These are phyloP conservation scores for Eugenia klotzschiana DNA, from an alignment of 441 rosid species.

Conservation along the genomic window DNA sequence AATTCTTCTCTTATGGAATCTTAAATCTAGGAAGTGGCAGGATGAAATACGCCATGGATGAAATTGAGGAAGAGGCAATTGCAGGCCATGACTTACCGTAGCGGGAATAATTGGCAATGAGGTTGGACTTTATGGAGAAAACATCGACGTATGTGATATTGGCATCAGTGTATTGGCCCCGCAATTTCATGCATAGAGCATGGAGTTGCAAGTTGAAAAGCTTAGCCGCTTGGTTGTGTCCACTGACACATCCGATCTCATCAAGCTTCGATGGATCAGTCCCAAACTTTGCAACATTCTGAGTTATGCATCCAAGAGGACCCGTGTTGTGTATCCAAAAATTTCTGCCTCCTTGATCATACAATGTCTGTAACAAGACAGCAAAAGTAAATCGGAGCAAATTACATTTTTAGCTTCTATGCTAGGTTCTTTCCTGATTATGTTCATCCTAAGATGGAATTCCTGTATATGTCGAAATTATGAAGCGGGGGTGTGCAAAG, in stretches of 20 bases:
- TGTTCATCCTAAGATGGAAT: background rate
- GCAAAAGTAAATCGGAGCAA: background rate
- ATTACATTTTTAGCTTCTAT: background rate
- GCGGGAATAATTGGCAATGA: conserved; percentile 56
- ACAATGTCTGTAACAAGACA: conserved; percentile 28
- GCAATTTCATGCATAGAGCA: conserved; percentile 51
- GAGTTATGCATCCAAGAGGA: conserved; percentile 85
- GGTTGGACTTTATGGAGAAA: conserved; percentile 55
- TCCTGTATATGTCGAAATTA: background rate
- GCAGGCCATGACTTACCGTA: conserved; percentile 30
- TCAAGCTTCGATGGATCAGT: conserved; percentile 73
- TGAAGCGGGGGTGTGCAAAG: background rate
- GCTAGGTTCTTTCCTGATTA: background rate
- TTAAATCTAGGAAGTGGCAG: background rate
- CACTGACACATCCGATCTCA: conserved; percentile 59
- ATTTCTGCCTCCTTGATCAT: conserved; percentile 71
- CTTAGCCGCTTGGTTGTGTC: conserved; percentile 76
- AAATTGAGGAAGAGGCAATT: background rate
- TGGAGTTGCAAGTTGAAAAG: conserved; percentile 79
- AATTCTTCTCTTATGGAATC: background rate
- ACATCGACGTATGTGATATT: conserved; percentile 66
- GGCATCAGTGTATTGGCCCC: conserved; percentile 43
- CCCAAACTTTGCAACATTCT: conserved; percentile 78
- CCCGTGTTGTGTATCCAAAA: conserved; percentile 94
- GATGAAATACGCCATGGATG: background rate